Conservation (phyloP, 306 rosid species). For the Rosa multiflora region DNA sequence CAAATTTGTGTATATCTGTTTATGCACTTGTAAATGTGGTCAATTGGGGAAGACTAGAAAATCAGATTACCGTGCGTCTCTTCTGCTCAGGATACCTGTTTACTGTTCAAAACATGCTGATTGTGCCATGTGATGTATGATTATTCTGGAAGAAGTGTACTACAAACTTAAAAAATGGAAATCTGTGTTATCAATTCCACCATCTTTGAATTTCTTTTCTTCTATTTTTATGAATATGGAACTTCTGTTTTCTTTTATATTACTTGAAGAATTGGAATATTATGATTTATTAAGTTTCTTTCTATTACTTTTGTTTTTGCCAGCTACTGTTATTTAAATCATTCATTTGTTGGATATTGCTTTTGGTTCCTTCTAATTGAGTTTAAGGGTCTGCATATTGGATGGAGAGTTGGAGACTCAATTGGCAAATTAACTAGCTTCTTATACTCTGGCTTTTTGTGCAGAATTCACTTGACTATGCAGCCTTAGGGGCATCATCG, state of each 20-base stretch:
- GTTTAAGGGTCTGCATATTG: background rate
- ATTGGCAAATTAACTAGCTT: background rate
- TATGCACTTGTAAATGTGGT: background rate
- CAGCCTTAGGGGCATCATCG: conserved; percentile 80
- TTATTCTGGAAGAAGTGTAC: background rate
- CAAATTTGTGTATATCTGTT: background rate
- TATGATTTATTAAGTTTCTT: background rate
- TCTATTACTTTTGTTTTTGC: background rate
- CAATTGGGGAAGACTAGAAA: background rate
- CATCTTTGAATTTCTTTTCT: background rate
- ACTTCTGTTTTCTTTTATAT: background rate
- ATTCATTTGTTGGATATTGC: background rate
- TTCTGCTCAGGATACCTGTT: background rate
- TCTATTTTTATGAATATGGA: background rate
- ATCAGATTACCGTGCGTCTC: background rate
- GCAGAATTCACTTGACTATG: conserved; percentile 85
- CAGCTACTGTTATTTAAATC: background rate
- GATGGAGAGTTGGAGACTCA: background rate
- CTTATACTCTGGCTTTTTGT: background rate
- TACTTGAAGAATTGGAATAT: background rate
- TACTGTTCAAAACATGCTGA: background rate
- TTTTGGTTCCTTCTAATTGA: background rate
- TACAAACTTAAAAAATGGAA: background rate
- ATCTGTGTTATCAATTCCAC: background rate
- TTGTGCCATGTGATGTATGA: background rate